Evolutionary conservation across 305 asterid species (phyloP).

Genomic region (Andrographis paniculata): DNA sequence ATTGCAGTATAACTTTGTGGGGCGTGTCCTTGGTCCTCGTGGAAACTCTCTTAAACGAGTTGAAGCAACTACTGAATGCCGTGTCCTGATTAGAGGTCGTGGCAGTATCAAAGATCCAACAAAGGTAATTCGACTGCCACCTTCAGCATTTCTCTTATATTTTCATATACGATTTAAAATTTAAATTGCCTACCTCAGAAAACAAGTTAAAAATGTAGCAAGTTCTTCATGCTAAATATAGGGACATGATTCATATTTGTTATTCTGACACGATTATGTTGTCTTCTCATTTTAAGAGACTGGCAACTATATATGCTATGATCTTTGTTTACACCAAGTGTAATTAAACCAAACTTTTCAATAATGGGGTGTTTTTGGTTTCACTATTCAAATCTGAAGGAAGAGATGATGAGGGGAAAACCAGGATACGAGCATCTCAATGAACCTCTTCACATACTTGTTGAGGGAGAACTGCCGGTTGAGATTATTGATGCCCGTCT

Average conservation of each 20-base stretch:
- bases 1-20: conserved; percentile 90
- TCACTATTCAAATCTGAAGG: too few relatives aligned
- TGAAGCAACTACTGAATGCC: conserved; percentile 92
- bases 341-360: too few relatives aligned
- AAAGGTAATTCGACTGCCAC: conserved; percentile 42
- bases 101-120: conserved; percentile 95
- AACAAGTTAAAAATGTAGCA: too few relatives aligned
- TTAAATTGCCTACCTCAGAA: too few relatives aligned
- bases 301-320: too few relatives aligned
- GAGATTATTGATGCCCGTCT: conserved; percentile 91
- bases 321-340: background rate
- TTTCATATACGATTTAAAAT: too few relatives aligned
- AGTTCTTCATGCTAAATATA: too few relatives aligned
- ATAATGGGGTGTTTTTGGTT: too few relatives aligned
- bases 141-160: background rate
- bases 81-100: conserved; percentile 91
- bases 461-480: conserved; percentile 91
- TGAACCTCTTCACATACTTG: conserved; percentile 90
- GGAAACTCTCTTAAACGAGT: conserved; percentile 98
- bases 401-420: conserved; percentile 98
- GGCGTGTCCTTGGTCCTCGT: conserved; percentile 99
- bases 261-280: too few relatives aligned
- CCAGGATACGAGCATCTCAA: conserved; percentile 96
- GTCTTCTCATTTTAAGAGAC: too few relatives aligned
- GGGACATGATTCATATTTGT: too few relatives aligned